A percentile compares a stretch with the other conserved stretches of the same genome.
phyloP scores from a whole-genome alignment of 805 yeast species.

The Pichia nanzhaoensis region DNA sequence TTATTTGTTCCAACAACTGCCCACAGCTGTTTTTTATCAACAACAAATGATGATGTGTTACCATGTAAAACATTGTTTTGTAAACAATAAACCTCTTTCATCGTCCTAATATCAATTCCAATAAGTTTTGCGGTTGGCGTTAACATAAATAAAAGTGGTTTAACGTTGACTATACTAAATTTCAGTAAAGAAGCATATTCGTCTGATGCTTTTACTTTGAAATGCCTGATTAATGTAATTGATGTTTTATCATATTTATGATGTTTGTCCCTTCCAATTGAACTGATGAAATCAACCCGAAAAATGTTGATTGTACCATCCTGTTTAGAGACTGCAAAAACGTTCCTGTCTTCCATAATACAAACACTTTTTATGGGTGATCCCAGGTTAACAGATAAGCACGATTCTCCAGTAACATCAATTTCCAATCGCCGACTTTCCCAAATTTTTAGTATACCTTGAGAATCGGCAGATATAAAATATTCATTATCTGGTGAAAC shows the following conservation, averaged over 20 bases:
- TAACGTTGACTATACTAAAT: conserved; percentile 34
- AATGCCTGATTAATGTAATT: conserved; percentile 34
- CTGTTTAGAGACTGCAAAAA: conserved; percentile 48
- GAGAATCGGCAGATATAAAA: conserved; percentile 72
- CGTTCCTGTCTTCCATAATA: conserved; percentile 48
- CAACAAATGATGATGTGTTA: conserved; percentile 48
- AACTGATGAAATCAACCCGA: conserved; percentile 30
- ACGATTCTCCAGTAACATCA: conserved; percentile 48
- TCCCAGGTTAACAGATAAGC: conserved; percentile 40
- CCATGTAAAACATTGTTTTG: conserved; percentile 63
- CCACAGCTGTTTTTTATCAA: conserved; percentile 54
- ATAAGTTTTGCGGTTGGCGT: conserved; percentile 49
- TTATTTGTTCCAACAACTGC: conserved; percentile 64
- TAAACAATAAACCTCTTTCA: conserved; percentile 37
- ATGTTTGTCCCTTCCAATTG: conserved; percentile 5
- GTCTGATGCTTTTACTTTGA: conserved; percentile 30
- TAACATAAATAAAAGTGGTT: conserved; percentile 39
- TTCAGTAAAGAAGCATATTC: conserved; percentile 39
- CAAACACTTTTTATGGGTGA: conserved; percentile 43
- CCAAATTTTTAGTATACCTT: conserved; percentile 74
- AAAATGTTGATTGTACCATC: conserved; percentile 41
- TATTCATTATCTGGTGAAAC: conserved; percentile 57
- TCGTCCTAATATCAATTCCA: conserved; percentile 51
- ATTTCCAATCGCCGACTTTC: conserved; percentile 58
- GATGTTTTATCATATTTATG: conserved; percentile 13